Percentiles rank a stretch among this genome's conserved stretches.
These are phyloP conservation scores for Cordyceps cicadae DNA, from an alignment of 2,329 filamentous ascomycete species.

Conservation along the genomic window DNA sequence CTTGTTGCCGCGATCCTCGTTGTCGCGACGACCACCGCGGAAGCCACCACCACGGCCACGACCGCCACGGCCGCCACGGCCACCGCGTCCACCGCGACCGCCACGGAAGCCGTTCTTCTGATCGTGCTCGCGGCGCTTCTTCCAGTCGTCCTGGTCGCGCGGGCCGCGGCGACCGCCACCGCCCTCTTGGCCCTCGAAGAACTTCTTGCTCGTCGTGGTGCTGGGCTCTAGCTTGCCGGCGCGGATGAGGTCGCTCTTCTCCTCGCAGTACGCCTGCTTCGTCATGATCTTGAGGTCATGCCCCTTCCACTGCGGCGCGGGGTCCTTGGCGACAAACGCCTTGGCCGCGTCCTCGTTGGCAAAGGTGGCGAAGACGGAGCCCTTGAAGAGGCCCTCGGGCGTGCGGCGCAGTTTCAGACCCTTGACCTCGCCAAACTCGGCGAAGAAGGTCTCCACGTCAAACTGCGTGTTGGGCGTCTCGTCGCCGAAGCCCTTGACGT, in stretches of 20 bases:
- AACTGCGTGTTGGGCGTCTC: slow-evolving; percentile 82
- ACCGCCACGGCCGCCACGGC: slow-evolving; percentile 33
- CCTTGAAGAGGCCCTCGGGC: slow-evolving; percentile 73
- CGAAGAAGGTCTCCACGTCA: slow-evolving; percentile 88
- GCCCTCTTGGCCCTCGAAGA: slow-evolving; percentile 40
- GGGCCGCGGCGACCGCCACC: slow-evolving; percentile 28
- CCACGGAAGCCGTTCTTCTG: slow-evolving; percentile 51
- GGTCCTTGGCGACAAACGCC: slow-evolving; percentile 71
- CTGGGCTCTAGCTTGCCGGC: slow-evolving; percentile 60
- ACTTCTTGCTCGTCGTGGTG: slow-evolving; percentile 31
- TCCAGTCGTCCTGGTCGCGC: slow-evolving; percentile 51
- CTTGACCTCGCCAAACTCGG: slow-evolving; percentile 68
- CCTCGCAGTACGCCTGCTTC: slow-evolving; percentile 80
- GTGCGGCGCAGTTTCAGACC: slow-evolving; percentile 79
- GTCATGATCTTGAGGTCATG: slow-evolving; percentile 73
- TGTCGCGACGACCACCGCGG: slow-evolving; percentile 27
- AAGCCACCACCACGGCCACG: slow-evolving; percentile 34
- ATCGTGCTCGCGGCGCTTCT: slow-evolving; percentile 54
- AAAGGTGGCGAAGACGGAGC: slow-evolving; percentile 94
- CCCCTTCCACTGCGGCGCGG: slow-evolving; percentile 76
- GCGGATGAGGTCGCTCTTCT: slow-evolving; percentile 64
- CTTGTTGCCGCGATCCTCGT: slow-evolving; percentile 31
- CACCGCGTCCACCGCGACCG: slow-evolving; percentile 35
- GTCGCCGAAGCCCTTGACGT: slow-evolving; percentile 88
- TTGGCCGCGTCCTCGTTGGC: slow-evolving; percentile 67